These are phyloP conservation scores for Candida mattraensis DNA, from an alignment of 805 yeast genomes.

Conservation along the genomic window DNA sequence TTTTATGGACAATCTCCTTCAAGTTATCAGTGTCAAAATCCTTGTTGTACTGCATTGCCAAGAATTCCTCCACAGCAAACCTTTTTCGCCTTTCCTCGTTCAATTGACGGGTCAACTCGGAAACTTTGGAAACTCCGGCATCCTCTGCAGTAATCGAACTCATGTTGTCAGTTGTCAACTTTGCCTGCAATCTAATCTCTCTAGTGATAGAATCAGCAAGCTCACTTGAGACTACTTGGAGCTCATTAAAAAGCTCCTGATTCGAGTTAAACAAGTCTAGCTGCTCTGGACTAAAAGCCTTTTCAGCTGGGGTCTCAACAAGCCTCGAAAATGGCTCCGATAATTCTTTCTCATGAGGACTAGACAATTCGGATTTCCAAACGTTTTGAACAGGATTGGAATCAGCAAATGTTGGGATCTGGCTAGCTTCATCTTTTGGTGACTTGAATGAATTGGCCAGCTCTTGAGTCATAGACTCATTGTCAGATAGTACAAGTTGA, in stretches of 20 bases:
- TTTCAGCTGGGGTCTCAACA: conserved; percentile 1
- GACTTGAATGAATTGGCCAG: too few species aligned
- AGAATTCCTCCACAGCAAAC: conserved; percentile 70
- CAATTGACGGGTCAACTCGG: conserved; percentile 54
- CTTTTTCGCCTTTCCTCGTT: conserved; percentile 65
- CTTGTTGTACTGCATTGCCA: conserved; percentile 45
- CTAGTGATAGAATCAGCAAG: conserved; percentile 70
- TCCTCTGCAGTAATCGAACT: conserved; percentile 33
- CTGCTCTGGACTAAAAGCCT: conserved; percentile 54
- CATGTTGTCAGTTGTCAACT: conserved; percentile 24
- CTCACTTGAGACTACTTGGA: conserved; percentile 69
- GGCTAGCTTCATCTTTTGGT: too few species aligned
- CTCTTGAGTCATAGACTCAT: too few species aligned
- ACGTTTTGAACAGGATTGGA: too few species aligned
- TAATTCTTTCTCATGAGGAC: too few species aligned
- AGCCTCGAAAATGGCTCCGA: too few species aligned
- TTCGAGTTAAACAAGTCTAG: conserved; percentile 61
- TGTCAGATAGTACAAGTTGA: too few species aligned
- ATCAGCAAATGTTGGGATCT: too few species aligned
- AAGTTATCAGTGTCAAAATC: conserved; percentile 47
- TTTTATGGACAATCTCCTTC: conserved; percentile 55
- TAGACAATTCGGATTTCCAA: too few species aligned
- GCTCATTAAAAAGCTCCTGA: conserved; percentile 56
- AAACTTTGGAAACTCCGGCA: conserved; percentile 43
- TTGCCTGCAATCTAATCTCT: conserved; percentile 60